These are phyloP conservation scores for Aspergillus novofumigatus DNA, from an alignment of 2,329 filamentous ascomycete species.

Conservation along the genomic window DNA sequence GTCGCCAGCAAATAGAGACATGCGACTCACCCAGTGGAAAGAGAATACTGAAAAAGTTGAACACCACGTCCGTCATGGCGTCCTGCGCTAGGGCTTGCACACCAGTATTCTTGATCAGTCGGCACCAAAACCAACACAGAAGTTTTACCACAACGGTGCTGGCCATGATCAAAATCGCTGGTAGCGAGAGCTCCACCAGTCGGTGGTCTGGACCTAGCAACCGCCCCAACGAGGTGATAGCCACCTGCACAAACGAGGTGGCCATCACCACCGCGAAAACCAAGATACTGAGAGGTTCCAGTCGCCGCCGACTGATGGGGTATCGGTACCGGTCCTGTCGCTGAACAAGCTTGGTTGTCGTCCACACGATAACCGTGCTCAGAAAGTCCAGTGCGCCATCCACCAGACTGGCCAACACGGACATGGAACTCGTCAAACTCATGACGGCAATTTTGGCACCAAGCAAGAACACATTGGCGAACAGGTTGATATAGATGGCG, in stretches of 20 bases:
- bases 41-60: conserved; percentile 84
- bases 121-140: conserved; percentile 81
- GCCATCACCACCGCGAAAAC: conserved; percentile 65
- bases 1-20: neutral
- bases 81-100: conserved; percentile 74
- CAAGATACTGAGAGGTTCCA: conserved; percentile 63
- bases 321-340: conserved; percentile 60
- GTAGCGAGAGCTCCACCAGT: conserved; percentile 67
- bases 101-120: conserved; percentile 77
- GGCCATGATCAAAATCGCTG: conserved; percentile 76
- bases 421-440: conserved; percentile 65
- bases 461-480: conserved; percentile 71
- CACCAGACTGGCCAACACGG: conserved; percentile 62
- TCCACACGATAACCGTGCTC: conserved; percentile 59
- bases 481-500: conserved; percentile 81
- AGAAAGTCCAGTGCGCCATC: conserved; percentile 65
- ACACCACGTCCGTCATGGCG: conserved; percentile 74
- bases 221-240: conserved; percentile 57
- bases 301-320: conserved; percentile 58
- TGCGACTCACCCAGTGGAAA: conserved; percentile 61
- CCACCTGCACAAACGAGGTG: conserved; percentile 60
- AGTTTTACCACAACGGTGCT: conserved; percentile 78
- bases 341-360: conserved; percentile 57
- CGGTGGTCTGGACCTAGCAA: conserved; percentile 56
- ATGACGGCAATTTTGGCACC: conserved; percentile 74